Conservation (phyloP, 306 rosid genomes). For the Lathyrus oleraceus region DNA sequence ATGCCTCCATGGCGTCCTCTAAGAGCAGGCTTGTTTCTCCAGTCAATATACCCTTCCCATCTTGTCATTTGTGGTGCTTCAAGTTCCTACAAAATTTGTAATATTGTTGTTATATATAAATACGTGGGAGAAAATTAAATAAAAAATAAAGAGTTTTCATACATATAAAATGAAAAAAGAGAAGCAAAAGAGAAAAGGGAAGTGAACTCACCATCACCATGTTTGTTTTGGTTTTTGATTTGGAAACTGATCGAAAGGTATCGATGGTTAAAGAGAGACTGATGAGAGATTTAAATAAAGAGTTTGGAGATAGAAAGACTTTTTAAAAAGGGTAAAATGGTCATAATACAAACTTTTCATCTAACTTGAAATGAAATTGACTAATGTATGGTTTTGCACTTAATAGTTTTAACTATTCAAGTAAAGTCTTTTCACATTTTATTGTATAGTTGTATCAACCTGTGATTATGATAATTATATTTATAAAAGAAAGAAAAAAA, state of each 20-base stretch:
- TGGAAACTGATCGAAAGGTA: conserved; percentile 3
- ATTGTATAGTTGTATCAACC: no score
- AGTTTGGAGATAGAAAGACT: neutral
- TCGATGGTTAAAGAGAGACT: conserved; percentile 31
- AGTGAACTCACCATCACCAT: conserved; percentile 43
- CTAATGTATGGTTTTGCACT: conserved; percentile 20
- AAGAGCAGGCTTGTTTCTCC: conserved; percentile 75
- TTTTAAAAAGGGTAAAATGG: conserved; percentile 42
- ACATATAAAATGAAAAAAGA: neutral
- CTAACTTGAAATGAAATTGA: conserved; percentile 33
- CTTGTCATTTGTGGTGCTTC: conserved; percentile 45
- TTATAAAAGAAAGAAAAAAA: no score
- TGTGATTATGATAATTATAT: no score
- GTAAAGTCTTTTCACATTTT: no score
- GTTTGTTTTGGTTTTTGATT: neutral
- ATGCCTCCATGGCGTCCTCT: conserved; percentile 88
- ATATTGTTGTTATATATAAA: neutral
- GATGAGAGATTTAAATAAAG: conserved; percentile 49
- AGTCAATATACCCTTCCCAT: conserved; percentile 90
- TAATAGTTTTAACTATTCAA: neutral
- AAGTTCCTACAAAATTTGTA: conserved; percentile 40
- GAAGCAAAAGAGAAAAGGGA: neutral
- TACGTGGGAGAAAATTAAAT: neutral
- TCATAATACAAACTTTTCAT: conserved; percentile 34
- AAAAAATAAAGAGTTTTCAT: neutral